Base-by-base conservation (phyloP, 2,329 filamentous ascomycete species). In the Grosmannia clavigera region DNA sequence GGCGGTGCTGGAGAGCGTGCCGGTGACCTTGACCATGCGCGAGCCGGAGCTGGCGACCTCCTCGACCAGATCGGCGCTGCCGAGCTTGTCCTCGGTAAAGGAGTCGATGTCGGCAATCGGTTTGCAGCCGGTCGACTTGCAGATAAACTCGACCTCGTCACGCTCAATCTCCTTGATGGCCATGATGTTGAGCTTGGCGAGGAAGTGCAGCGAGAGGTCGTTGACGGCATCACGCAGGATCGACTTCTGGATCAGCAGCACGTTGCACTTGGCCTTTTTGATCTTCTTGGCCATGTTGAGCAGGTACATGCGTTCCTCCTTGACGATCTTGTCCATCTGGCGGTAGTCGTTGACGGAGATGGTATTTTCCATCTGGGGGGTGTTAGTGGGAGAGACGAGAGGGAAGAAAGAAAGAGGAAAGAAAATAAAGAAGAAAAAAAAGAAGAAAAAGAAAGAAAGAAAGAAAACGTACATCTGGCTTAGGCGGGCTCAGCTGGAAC, bases 251-350 rank as follows among this genome's bases (percentile, higher is more conserved):
- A 99, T 97, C 66, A 99, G 81, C 53, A 97, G 85, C 52, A 99
- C 94, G 69, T 99, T 99, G 78, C 94, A 99, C 80, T 97, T 99
- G 67, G 94, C 92, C 82, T 97, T 99, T 79, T 97, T 96, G 75
- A 99, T 99, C 82, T 97, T 99, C 84, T 99, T 97, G 71, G 95
- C 92, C 84, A 99, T 89, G 80, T 97, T 97, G 61, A 99, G 83
- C 65, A 99, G 84, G 76, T 99, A 99, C 67, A 94, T 89, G 67
- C 94, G 90, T 79, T 99, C 94, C 77, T 99, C 94, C 78, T 99
- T 99, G 68, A 99, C 83, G 66, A 99, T 99, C 82, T 97, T 99
- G 80, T 99, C 94, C 94, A 99, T 99, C 74, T 99, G 94, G 70
- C 94, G 84, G 81, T 99, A 99, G 78, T 99, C 94, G 75, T 99